Evolutionary conservation across 2,329 filamentous ascomycete genomes (phyloP).

Genomic region (Paramyrothecium roridum): DNA sequence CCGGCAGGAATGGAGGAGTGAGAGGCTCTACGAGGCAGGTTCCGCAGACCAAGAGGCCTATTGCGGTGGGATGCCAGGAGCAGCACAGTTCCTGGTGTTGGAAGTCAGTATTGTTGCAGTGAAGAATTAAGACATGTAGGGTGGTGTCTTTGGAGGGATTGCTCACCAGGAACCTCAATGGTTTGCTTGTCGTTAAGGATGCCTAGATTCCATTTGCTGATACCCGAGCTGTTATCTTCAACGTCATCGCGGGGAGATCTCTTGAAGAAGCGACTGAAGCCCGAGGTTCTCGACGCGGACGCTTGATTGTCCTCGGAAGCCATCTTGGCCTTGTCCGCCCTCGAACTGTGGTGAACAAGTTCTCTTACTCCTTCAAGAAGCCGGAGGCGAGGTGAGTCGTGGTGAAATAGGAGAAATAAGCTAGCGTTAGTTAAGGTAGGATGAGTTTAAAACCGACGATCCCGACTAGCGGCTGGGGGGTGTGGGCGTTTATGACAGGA

Average conservation of each 20-base stretch:
- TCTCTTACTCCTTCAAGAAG: no score
- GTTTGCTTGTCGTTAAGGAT: constrained; percentile 78
- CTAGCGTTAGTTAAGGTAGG: no score
- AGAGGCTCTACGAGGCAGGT: constrained; percentile 54
- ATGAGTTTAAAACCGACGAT: no score
- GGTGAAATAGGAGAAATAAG: no score
- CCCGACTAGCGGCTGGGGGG: no score
- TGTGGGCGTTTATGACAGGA: no score
- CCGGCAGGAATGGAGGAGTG: constrained; percentile 54
- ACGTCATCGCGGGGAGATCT: neutral
- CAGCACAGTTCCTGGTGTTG: constrained; percentile 51
- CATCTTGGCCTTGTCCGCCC: constrained; percentile 7
- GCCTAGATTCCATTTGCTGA: constrained; percentile 63
- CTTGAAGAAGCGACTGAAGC: constrained; percentile 16
- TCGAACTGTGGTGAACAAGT: no score
- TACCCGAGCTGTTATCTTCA: constrained; percentile 6
- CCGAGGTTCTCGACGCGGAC: neutral
- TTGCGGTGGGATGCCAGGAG: constrained; percentile 54
- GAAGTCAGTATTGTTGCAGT: neutral
- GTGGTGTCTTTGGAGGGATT: no score
- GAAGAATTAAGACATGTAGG: no score
- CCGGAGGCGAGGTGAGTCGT: no score
- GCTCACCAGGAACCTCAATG: constrained; percentile 79
- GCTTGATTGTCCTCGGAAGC: constrained; percentile 5
- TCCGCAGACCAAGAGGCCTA: constrained; percentile 56